Evolutionary conservation across 164 flowering plant genomes (phyloP), one percentile per base, ranked within the genome.

Genomic region (Aristolochia fimbriata): DNA sequence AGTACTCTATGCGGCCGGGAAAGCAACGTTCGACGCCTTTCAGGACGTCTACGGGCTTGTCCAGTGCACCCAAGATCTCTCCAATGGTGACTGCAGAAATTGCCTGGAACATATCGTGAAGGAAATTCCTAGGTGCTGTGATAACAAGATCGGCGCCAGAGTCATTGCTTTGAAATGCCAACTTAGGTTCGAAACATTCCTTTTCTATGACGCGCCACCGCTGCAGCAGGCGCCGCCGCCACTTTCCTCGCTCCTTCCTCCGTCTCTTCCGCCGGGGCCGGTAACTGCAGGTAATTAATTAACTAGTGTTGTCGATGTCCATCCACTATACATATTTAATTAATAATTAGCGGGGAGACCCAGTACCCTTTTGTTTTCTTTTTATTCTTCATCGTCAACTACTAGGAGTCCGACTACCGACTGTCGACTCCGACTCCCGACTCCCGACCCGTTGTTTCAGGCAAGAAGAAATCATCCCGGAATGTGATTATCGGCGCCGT

Each of bases 61-160:
- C 1, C 81, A 79, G 74, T 81, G 86, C 65, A 72, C 76, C 10
- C 65, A 68, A 27, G 78, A 79, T 63, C 15, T 80, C 52, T 4
- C 65, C 6, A 10, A n/a, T 2, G 10, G 17, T 6, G 66, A 64
- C 16, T 79, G 86, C 55, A 1, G 19, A 2, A 17, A 10, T 1
- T 81, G 86, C 50, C 68, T 81, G 1, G 10, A 16, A 9, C 15
- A 22, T 2, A 58, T 54, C 0, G 37, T 61, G 7, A 9, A 41
- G 4, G 3, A 20, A 1, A 20, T 78, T 6, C 62, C 60, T 2
- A 10, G 0, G 6, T 54, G 68, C 37, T 65, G 73, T 19, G 20
- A n/a, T 13, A 74, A 64, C 19, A 48, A 27, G 19, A 6, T 19
- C 48, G 71, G 76, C 1, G 80, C 57, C 9, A 27, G 61, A 20